Conservation (phyloP, 208 protist genomes). For the Leishmania braziliensis region DNA sequence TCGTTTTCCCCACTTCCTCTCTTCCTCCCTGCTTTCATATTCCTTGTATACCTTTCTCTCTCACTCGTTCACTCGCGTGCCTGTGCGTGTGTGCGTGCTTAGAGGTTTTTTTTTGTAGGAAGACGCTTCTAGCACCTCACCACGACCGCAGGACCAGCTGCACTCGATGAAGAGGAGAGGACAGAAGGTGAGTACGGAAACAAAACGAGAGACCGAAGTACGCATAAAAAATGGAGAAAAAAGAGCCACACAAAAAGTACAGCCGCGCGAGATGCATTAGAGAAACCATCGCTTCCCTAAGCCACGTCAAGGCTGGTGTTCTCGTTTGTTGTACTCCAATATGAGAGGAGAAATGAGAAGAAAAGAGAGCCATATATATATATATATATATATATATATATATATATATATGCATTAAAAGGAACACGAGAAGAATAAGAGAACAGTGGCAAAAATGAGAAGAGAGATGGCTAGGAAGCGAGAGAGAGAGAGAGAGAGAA, state of each 20-base stretch:
- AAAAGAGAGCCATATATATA: background rate
- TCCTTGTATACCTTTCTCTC: background rate
- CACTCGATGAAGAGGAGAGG: background rate
- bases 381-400: background rate
- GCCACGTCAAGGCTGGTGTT: background rate
- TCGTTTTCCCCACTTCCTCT: background rate
- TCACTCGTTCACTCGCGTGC: background rate
- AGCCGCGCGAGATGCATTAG: background rate
- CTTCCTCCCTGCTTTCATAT: background rate
- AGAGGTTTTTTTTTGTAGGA: background rate
- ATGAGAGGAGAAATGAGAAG: background rate
- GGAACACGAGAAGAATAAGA: too few relatives aligned
- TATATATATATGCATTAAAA: background rate
- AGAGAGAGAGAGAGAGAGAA: background rate
- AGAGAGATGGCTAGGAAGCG: background rate
- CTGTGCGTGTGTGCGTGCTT: background rate
- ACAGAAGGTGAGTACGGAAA: background rate
- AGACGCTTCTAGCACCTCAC: background rate
- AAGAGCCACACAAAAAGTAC: background rate
- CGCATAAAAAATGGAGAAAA: background rate
- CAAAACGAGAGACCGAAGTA: background rate
- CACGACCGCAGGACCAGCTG: background rate
- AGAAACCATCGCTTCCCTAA: background rate
- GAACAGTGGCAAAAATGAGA: too few relatives aligned
- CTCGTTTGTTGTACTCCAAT: background rate